These are phyloP conservation scores for Fusarium chuoi DNA, from an alignment of 2,329 filamentous ascomycete species.

Conservation along the genomic window DNA sequence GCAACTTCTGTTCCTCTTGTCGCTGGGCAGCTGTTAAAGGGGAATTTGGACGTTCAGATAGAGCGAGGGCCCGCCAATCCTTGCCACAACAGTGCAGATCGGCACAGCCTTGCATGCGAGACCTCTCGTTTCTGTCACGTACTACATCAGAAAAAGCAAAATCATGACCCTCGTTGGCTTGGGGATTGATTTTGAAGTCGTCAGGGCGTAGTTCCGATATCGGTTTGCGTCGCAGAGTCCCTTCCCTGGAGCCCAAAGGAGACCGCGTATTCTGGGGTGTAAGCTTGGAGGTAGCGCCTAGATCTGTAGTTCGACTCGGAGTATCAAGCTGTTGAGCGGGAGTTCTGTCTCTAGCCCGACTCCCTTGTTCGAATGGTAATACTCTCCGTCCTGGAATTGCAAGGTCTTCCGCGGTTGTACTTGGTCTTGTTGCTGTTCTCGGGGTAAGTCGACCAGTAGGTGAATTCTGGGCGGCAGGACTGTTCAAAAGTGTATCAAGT, in stretches of 20 bases:
- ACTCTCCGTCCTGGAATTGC: constrained; percentile 54
- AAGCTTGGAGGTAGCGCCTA: constrained; percentile 14
- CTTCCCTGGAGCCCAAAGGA: constrained; percentile 34
- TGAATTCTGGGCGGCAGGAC: constrained; percentile 37
- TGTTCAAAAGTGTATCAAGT: constrained; percentile 50
- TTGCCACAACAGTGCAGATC: constrained; percentile 81
- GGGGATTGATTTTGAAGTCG: constrained; percentile 86
- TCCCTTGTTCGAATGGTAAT: constrained; percentile 50
- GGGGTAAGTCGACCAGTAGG: constrained; percentile 42
- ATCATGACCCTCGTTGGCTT: constrained; percentile 74
- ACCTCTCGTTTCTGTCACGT: constrained; percentile 74
- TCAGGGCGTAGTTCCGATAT: constrained; percentile 67
- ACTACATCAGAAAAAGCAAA: constrained; percentile 82
- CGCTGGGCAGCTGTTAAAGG: constrained; percentile 50
- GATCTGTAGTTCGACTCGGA: constrained; percentile 1
- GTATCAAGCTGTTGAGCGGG: constrained; percentile 18
- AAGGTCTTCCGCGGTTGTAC: constrained; percentile 37
- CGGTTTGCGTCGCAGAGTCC: constrained; percentile 67
- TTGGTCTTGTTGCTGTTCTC: constrained; percentile 32
- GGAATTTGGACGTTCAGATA: constrained; percentile 56
- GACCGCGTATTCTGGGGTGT: constrained; percentile 25
- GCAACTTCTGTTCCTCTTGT: constrained; percentile 58
- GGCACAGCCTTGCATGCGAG: constrained; percentile 78
- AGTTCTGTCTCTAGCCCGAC: constrained; percentile 19
- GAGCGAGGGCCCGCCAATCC: constrained; percentile 74